Conservation (phyloP, 108 stramenopile species). For the Cylindrotheca closterium region DNA sequence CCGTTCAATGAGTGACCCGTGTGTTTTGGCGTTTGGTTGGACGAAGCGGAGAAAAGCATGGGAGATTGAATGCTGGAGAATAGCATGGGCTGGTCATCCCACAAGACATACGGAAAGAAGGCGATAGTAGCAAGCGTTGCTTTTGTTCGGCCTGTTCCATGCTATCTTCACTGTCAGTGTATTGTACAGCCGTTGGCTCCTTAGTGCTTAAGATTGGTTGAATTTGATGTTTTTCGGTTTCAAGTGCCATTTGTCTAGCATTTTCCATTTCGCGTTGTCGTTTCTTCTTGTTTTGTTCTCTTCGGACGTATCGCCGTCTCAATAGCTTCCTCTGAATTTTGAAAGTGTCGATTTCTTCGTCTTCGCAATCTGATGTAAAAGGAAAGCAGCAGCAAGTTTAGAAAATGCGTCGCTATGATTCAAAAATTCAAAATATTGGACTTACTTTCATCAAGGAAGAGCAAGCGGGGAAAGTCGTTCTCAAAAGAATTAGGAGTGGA, state of each 20-base stretch:
- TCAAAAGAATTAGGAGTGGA: too few species aligned
- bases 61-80: conserved; percentile 3
- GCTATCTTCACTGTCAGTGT: background rate
- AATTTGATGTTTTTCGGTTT: too few species aligned
- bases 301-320: conserved; percentile 31
- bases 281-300: conserved; percentile 25
- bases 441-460: too few species aligned
- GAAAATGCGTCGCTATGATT: too few species aligned
- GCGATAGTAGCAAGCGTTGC: background rate
- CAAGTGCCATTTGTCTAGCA: conserved; percentile 3
- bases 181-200: conserved; percentile 5
- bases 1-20: too few species aligned
- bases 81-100: background rate
- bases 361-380: background rate
- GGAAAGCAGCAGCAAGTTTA: background rate
- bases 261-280: conserved; percentile 11
- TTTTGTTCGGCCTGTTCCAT: background rate
- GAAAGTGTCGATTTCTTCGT: conserved; percentile 5
- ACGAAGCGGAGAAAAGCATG: conserved; percentile 30
- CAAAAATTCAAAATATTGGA: too few species aligned
- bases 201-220: too few species aligned
- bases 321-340: conserved; percentile 31
- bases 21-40: conserved; percentile 14
- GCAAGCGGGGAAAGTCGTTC: too few species aligned
- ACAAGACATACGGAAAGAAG: background rate